These are phyloP conservation scores for Deinandra increscens DNA, from an alignment of 129 eudicot genomes.

Conservation along the genomic window DNA sequence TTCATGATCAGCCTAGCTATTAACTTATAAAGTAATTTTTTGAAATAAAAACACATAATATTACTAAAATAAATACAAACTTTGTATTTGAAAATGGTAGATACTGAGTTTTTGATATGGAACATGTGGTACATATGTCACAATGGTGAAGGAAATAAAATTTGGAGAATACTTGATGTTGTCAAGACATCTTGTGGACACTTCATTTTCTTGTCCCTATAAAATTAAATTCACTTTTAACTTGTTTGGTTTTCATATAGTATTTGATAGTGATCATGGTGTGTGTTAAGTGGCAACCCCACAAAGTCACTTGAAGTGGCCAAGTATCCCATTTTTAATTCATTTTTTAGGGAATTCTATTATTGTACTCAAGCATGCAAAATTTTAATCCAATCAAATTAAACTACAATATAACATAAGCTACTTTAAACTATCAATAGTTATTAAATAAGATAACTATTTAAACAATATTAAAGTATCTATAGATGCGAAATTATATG, in stretches of 20 bases:
- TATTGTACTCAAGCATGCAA: slow-evolving; percentile 7
- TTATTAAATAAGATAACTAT: background rate
- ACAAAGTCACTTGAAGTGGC: slow-evolving; percentile 19
- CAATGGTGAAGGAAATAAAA: background rate
- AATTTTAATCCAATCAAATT: background rate
- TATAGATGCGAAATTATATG: background rate
- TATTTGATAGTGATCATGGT: background rate
- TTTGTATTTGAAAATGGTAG: background rate
- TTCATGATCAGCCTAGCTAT: too few relatives aligned
- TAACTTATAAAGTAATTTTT: too few relatives aligned
- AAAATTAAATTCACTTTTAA: background rate
- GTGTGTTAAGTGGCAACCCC: slow-evolving; percentile 12
- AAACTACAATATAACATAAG: background rate
- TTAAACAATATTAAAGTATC: background rate
- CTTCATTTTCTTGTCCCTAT: background rate
- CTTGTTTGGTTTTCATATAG: background rate
- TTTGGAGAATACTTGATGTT: background rate
- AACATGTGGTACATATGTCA: background rate
- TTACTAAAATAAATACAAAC: background rate
- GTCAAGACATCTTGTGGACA: background rate
- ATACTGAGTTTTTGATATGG: background rate
- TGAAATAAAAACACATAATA: too few relatives aligned
- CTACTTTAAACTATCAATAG: slow-evolving; percentile 7
- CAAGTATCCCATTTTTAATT: slow-evolving; percentile 1
- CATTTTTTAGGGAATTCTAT: slow-evolving; percentile 3